Evolutionary conservation across 2,329 filamentous ascomycete genomes (phyloP).

Genomic region (Fusarium stilboides): DNA sequence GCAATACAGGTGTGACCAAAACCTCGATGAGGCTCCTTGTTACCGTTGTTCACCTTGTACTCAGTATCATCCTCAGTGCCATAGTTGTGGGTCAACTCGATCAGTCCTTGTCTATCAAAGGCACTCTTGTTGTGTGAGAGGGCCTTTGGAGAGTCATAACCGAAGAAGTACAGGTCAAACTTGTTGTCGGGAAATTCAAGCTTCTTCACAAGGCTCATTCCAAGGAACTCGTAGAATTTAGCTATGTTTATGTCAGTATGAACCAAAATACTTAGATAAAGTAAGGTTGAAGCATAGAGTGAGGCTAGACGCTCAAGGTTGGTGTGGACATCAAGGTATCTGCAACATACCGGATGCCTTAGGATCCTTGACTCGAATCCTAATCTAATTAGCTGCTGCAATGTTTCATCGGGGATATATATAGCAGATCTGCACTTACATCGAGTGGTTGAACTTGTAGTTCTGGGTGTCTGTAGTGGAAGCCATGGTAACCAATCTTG

Average conservation of each 20-base stretch:
- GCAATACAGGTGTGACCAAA: slow-evolving; percentile 91
- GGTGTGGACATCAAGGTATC: slow-evolving; percentile 44
- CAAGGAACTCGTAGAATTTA: slow-evolving; percentile 94
- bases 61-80: slow-evolving; percentile 88
- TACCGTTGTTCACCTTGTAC: slow-evolving; percentile 89
- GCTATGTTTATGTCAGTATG: slow-evolving; percentile 62
- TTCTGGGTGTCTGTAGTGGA: slow-evolving; percentile 79
- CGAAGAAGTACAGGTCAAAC: slow-evolving; percentile 96
- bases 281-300: slow-evolving; percentile 1
- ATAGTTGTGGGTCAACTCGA: slow-evolving; percentile 89
- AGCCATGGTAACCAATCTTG: slow-evolving; percentile 78
- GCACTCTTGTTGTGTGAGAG: slow-evolving; percentile 78
- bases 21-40: slow-evolving; percentile 86
- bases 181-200: slow-evolving; percentile 87
- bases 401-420: not conserved
- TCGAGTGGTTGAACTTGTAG: slow-evolving; percentile 92
- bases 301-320: slow-evolving; percentile 2
- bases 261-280: not conserved
- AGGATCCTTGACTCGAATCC: slow-evolving; percentile 95
- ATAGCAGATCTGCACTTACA: slow-evolving; percentile 67
- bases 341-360: slow-evolving; percentile 75
- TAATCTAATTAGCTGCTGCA: slow-evolving; percentile 56
- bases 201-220: slow-evolving; percentile 87
- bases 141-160: slow-evolving; percentile 84
- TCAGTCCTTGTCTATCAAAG: slow-evolving; percentile 89